phyloP scores from a whole-genome alignment of 495 filamentous ascomycete species.

The Hyaloscypha variabilis region DNA sequence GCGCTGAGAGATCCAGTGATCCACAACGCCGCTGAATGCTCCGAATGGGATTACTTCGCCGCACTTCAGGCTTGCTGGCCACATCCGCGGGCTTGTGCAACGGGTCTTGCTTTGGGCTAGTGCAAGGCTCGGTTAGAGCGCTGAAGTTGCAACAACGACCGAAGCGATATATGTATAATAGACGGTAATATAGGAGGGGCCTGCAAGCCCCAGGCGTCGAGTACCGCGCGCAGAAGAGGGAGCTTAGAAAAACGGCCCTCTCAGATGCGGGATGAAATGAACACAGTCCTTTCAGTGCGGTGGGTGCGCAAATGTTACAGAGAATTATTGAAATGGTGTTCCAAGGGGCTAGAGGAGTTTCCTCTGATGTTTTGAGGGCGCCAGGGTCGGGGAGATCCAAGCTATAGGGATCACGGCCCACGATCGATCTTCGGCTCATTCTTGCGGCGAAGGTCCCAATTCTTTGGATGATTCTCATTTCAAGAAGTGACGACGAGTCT shows the following conservation, averaged over 20 bases:
- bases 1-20: constrained; percentile 16
- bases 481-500: constrained; percentile 6
- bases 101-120: neutral
- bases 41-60: constrained; percentile 28
- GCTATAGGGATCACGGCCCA: neutral
- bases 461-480: neutral
- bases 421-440: constrained; percentile 1
- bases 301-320: constrained; percentile 9
- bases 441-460: neutral
- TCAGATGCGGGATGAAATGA: neutral
- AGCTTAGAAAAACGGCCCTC: neutral
- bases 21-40: constrained; percentile 23
- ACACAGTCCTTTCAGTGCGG: constrained; percentile 6
- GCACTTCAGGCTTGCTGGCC: neutral
- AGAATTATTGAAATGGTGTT: neutral
- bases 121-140: constrained; percentile 19
- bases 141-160: constrained; percentile 16
- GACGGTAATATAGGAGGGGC: constrained; percentile 28
- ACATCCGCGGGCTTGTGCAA: neutral
- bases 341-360: neutral
- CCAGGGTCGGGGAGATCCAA: neutral
- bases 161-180: constrained; percentile 29
- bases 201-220: constrained; percentile 12
- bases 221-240: constrained; percentile 3
- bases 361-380: constrained; percentile 2